Conservation (phyloP, 1,139 yeast species). For the Debaryomyces robertsiae region DNA sequence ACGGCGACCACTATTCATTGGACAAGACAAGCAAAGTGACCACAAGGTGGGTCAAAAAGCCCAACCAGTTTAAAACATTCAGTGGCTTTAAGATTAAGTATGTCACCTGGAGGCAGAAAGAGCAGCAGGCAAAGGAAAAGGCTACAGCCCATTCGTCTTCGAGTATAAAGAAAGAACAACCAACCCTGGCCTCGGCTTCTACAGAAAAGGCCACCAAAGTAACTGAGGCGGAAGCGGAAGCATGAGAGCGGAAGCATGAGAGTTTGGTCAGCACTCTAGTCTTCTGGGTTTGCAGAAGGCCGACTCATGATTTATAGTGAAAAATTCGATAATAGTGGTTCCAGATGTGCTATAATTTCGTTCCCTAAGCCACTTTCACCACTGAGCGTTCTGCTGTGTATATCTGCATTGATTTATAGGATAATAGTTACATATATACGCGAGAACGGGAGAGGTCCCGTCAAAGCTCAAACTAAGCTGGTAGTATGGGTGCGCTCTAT, state of each 20-base stretch:
- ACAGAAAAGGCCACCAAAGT: slow-evolving; percentile 6
- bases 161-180: slow-evolving; percentile 1
- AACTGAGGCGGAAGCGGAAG: slow-evolving; percentile 6
- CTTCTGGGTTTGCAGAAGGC: too few species aligned
- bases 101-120: slow-evolving; percentile 31
- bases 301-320: too few species aligned
- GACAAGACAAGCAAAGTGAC: slow-evolving; percentile 55
- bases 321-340: too few species aligned
- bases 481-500: too few species aligned
- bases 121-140: slow-evolving; percentile 14
- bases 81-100: slow-evolving; percentile 59
- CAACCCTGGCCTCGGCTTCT: slow-evolving; percentile 1
- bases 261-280: too few species aligned
- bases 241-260: background rate
- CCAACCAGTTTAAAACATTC: slow-evolving; percentile 54
- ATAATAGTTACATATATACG: too few species aligned
- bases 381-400: too few species aligned
- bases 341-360: too few species aligned
- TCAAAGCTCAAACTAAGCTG: too few species aligned
- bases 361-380: too few species aligned
- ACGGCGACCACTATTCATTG: slow-evolving; percentile 31
- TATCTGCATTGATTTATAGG: too few species aligned
- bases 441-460: too few species aligned
- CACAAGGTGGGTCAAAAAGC: slow-evolving; percentile 54
- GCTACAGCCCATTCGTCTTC: background rate